Evolutionary conservation across 768 basidiomycete species (phyloP), one percentile per base, ranked within the genome.

Genomic region (Leccinum rimulosum): DNA sequence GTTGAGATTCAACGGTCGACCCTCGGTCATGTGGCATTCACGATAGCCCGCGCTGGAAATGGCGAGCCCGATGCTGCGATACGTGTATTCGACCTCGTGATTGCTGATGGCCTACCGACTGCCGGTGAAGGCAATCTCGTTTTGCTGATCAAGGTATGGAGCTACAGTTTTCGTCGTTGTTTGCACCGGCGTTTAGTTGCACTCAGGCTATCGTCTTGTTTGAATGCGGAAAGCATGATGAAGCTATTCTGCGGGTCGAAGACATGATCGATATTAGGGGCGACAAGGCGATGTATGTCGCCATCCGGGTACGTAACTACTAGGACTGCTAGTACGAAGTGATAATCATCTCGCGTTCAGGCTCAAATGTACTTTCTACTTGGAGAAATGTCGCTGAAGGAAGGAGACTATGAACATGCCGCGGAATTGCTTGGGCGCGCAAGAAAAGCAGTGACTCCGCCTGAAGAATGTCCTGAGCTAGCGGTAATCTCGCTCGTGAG

Each of bases 401-500:
- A 11, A 53, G 55, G 57, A 8, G 33, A 50, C n/a, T 3, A 36
- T 2, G 11, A 54, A 19, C 33, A 22, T 2, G 64, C 55, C 0
- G 17, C 55, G 0, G 57, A 30, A 17, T 22, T 61, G 9, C 10
- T 65, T 6, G 4, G 17, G 7, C 27, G n/a, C 17, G 60, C 52
- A 6, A 22, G 19, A n/a, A 27, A 31, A 31, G 48, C 22, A 6
- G 1, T 6, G 12, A 9, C 40, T 27, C 40, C n/a, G 1, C 30
- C 40, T 1, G 28, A 12, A n/a, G 6, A 43, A 8, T 14, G 5
- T 14, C 55, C 60, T 31, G 38, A 38, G 19, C 43, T 65, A 15
- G 22, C 3, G 4, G 28, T n/a, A 4, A 31, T 66, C 6, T 63
- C 65, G 0, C 58, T 66, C 3, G 62, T 63, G 25, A 55, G 62